Conservation (phyloP, 1,139 yeast species). For the Debaryomyces psychrophilus region DNA sequence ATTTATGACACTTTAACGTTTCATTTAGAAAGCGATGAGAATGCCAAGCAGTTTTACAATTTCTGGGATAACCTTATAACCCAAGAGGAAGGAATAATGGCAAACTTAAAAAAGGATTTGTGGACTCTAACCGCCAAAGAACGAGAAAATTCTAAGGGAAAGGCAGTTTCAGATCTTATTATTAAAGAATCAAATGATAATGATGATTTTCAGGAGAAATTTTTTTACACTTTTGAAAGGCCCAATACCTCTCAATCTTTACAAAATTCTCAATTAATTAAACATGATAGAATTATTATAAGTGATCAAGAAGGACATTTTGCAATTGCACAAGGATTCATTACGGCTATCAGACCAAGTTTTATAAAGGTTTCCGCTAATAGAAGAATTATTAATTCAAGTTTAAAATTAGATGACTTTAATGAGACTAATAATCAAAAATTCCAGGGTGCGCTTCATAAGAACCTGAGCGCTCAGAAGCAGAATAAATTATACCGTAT, state of each 20-base stretch:
- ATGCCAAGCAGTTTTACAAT: conserved; percentile 56
- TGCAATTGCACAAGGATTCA: conserved; percentile 66
- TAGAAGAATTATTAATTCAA: conserved; percentile 53
- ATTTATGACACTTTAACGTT: conserved; percentile 51
- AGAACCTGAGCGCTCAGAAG: conserved; percentile 13
- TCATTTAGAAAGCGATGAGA: conserved; percentile 46
- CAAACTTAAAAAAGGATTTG: conserved; percentile 59
- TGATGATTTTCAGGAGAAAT: conserved; percentile 29
- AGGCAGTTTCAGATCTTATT: conserved; percentile 54
- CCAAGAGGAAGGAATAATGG: conserved; percentile 68
- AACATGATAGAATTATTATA: conserved; percentile 62
- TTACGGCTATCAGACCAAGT: conserved; percentile 46
- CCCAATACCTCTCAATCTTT: conserved; percentile 19
- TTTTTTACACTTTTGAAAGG: conserved; percentile 53
- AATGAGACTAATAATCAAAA: conserved; percentile 49
- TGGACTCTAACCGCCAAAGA: conserved; percentile 67
- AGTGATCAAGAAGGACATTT: conserved; percentile 85
- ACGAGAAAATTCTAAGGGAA: conserved; percentile 64
- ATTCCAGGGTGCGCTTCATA: conserved; percentile 49
- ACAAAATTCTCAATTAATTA: conserved; percentile 47
- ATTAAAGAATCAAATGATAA: conserved; percentile 36
- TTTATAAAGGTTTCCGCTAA: conserved; percentile 48
- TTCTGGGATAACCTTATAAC: conserved; percentile 78
- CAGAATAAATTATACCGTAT: conserved; percentile 42
- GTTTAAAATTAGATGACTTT: conserved; percentile 44